Evolutionary conservation across 768 basidiomycete species (phyloP).

Genomic region (Lyophyllum decastes): DNA sequence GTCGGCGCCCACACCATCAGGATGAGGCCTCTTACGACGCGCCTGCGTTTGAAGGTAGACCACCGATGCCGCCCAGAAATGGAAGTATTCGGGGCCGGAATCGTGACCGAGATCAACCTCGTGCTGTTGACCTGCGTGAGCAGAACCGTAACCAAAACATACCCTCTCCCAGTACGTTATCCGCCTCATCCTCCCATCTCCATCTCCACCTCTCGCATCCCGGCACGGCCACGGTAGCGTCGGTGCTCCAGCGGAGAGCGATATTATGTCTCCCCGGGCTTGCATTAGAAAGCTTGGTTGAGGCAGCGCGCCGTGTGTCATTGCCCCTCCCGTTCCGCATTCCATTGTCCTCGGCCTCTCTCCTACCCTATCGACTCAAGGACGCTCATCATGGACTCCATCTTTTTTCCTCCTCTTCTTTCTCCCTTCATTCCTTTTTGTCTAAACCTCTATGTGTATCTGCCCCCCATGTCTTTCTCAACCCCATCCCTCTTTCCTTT

Average conservation of each 20-base stretch:
- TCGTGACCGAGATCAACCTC: conserved; percentile 30
- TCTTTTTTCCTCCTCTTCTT: conserved; percentile 33
- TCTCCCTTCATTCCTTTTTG: conserved; percentile 33
- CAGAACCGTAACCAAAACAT: conserved; percentile 34
- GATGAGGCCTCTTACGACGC: conserved; percentile 13
- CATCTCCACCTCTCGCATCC: conserved; percentile 39
- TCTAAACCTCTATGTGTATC: conserved; percentile 31
- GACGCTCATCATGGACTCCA: conserved; percentile 43
- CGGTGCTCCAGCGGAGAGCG: conserved; percentile 18
- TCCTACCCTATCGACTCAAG: conserved; percentile 36
- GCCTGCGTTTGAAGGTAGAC: conserved; percentile 22
- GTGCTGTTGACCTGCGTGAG: conserved; percentile 25
- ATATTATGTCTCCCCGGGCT: conserved; percentile 17
- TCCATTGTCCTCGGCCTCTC: conserved; percentile 28
- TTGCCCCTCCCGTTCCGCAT: conserved; percentile 21
- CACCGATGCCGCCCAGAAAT: conserved; percentile 21
- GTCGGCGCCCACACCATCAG: conserved; percentile 10
- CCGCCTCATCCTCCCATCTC: conserved; percentile 50
- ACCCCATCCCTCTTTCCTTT: conserved; percentile 31
- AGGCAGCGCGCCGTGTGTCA: conserved; percentile 27
- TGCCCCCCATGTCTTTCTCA: conserved; percentile 24
- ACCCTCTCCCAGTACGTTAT: conserved; percentile 62
- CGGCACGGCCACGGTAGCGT: conserved; percentile 32
- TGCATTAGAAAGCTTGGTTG: conserved; percentile 20
- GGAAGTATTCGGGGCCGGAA: conserved; percentile 28